Conservation (phyloP, 2,329 filamentous ascomycete genomes). For the Diaporthe capsici region DNA sequence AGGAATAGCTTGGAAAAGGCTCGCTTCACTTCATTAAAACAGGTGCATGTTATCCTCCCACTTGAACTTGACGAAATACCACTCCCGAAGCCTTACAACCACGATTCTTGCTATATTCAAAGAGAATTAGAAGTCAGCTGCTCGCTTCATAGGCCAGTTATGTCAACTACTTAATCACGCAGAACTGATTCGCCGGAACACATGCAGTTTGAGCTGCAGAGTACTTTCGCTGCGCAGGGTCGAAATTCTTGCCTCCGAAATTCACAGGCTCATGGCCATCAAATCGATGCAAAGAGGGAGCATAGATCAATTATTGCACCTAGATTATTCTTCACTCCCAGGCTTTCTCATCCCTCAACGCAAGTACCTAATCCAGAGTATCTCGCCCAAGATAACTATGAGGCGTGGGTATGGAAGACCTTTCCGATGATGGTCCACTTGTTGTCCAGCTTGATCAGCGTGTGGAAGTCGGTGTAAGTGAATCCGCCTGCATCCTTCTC, state of each 20-base stretch:
- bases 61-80: background rate
- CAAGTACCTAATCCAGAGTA: background rate
- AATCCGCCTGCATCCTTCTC: background rate
- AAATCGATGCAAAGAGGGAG: background rate
- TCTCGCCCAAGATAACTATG: background rate
- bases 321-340: background rate
- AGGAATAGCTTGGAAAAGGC: background rate
- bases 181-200: background rate
- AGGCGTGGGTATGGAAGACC: background rate
- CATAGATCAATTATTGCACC: background rate
- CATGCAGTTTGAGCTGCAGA: background rate
- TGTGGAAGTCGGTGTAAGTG: conserved; percentile 1
- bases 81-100: background rate
- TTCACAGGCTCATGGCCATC: background rate
- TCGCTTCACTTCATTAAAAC: background rate
- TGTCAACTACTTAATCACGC: background rate
- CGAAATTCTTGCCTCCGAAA: background rate
- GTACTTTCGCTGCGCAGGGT: background rate
- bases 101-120: background rate
- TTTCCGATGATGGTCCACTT: conserved; percentile 2
- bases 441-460: conserved; percentile 5
- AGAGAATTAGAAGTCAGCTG: background rate
- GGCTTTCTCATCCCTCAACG: background rate
- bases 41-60: background rate
- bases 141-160: background rate